phyloP scores from a whole-genome alignment of 2,329 filamentous ascomycete species.

The Colletotrichum sp. region DNA sequence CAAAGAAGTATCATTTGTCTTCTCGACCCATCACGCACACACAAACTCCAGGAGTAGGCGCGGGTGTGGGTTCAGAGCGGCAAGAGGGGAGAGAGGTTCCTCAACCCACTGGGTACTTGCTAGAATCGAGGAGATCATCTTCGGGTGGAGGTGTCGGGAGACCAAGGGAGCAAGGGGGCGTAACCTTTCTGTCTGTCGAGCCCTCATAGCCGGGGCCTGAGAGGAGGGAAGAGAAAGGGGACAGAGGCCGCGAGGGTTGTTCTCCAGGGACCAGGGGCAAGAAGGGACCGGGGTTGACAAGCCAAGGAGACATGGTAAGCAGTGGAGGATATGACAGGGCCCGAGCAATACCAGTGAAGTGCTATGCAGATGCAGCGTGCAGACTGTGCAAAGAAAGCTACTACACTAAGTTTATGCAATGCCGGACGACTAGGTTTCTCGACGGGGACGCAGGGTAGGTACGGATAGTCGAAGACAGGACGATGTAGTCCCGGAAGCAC shows the following conservation, averaged over 20 bases:
- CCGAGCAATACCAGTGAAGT: background rate
- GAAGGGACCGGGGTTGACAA: background rate
- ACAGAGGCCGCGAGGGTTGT: background rate
- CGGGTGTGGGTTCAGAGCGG: conserved; percentile 18
- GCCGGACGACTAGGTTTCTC: background rate
- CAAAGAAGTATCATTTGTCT: conserved; percentile 20
- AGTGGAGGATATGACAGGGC: background rate
- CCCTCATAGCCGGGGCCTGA: background rate
- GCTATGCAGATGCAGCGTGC: background rate
- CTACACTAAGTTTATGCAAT: background rate
- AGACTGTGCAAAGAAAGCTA: background rate
- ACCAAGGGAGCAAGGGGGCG: conserved; percentile 23
- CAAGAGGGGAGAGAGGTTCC: background rate
- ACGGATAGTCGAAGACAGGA: background rate
- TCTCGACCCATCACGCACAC: conserved; percentile 10
- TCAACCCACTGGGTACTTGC: conserved; percentile 13
- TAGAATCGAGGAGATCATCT: conserved; percentile 22
- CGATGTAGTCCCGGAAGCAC: background rate
- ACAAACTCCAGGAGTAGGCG: conserved; percentile 1
- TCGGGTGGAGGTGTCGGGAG: conserved; percentile 21
- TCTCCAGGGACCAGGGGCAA: conserved; percentile 1
- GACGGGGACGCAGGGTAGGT: background rate
- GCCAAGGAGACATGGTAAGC: conserved; percentile 13
- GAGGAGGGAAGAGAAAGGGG: conserved; percentile 17
- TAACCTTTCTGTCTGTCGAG: background rate